Conservation (phyloP, 305 asterid genomes). For the Solanum hybrid region DNA sequence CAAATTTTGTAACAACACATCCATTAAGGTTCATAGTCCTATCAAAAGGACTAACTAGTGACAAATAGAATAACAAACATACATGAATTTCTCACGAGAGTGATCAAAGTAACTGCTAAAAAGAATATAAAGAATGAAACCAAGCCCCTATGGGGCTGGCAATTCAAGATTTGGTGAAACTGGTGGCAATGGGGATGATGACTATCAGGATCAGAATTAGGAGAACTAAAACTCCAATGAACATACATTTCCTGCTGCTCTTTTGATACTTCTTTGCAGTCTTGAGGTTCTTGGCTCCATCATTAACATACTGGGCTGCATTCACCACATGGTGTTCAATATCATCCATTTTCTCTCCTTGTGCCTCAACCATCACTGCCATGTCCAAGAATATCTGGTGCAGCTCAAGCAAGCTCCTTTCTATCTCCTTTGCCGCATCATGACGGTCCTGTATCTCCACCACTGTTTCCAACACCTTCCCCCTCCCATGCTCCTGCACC, state of each 20-base stretch:
- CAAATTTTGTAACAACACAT: not conserved
- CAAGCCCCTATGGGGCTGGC: not conserved
- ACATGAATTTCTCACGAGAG: not conserved
- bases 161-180: constrained; percentile 47
- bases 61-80: not conserved
- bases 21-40: not conserved
- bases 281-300: constrained; percentile 63
- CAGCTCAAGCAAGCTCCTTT: constrained; percentile 75
- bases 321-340: constrained; percentile 75
- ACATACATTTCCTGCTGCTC: constrained; percentile 73
- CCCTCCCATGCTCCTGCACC: constrained; percentile 76
- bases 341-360: constrained; percentile 86
- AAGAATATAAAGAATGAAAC: not conserved
- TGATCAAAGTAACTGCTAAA: not conserved
- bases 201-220: constrained; percentile 45
- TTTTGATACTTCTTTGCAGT: constrained; percentile 56
- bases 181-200: constrained; percentile 54
- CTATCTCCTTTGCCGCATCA: constrained; percentile 75
- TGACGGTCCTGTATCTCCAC: constrained; percentile 80
- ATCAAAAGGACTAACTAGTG: not conserved
- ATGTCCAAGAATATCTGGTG: constrained; percentile 86
- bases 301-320: constrained; percentile 56
- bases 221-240: constrained; percentile 54
- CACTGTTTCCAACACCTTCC: constrained; percentile 79
- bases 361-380: constrained; percentile 94